Conservation (phyloP, 1,139 yeast species). For the Diutina rugosa region DNA sequence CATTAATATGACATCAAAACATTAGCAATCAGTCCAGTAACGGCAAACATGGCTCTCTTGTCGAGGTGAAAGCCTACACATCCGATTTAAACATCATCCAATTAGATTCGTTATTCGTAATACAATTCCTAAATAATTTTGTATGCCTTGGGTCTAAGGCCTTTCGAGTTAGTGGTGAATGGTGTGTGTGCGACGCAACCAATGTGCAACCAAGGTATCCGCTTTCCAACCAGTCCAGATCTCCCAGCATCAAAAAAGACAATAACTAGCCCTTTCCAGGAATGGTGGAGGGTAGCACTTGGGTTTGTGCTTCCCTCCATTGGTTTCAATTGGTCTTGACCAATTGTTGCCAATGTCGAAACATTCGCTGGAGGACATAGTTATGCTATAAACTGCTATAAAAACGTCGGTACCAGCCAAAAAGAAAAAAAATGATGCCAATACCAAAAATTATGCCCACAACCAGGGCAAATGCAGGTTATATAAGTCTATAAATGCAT, state of each 20-base stretch:
- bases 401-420: background rate
- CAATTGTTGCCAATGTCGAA: background rate
- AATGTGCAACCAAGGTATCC: background rate
- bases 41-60: too few relatives aligned
- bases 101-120: background rate
- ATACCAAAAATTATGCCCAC: background rate
- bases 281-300: background rate
- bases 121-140: background rate
- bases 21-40: too few relatives aligned
- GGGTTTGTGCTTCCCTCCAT: background rate
- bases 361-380: background rate
- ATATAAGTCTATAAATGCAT: slow-evolving; percentile 1
- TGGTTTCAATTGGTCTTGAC: background rate
- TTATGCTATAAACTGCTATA: slow-evolving; percentile 2
- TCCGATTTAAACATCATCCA: background rate
- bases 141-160: background rate
- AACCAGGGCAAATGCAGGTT: background rate
- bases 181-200: background rate
- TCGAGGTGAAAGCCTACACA: too few relatives aligned
- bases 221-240: background rate
- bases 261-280: background rate
- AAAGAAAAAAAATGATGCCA: background rate
- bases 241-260: background rate
- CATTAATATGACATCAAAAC: too few relatives aligned
- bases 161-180: background rate